Evolutionary conservation across 2,329 filamentous ascomycete genomes (phyloP).

Genomic region (Raffaelea ambrosiae): DNA sequence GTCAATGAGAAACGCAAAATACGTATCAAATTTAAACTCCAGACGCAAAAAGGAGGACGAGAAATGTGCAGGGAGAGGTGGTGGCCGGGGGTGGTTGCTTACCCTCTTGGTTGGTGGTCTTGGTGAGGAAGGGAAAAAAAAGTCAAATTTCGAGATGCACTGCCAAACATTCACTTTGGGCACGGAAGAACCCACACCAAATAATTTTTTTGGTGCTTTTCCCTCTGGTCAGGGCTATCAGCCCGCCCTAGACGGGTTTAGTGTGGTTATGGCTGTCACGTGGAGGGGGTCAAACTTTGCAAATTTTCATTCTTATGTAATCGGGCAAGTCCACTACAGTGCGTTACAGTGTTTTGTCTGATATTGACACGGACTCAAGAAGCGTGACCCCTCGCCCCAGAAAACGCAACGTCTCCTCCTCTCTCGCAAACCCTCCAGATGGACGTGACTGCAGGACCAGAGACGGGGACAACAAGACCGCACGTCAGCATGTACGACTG

Average conservation of each 20-base stretch:
- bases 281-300: too few relatives aligned
- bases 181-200: conserved; percentile 10
- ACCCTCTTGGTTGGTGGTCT: conserved; percentile 11
- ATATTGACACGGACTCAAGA: too few relatives aligned
- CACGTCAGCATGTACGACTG: too few relatives aligned
- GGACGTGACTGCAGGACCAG: too few relatives aligned
- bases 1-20: background rate
- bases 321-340: too few relatives aligned
- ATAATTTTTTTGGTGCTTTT: conserved; percentile 10
- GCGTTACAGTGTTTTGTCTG: too few relatives aligned
- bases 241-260: conserved; percentile 10
- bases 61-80: background rate
- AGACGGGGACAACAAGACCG: too few relatives aligned
- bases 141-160: conserved; percentile 11
- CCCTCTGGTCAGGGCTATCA: conserved; percentile 9
- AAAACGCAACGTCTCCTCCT: too few relatives aligned
- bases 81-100: conserved; percentile 6
- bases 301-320: too few relatives aligned
- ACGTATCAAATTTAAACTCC: background rate
- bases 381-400: too few relatives aligned
- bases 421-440: too few relatives aligned
- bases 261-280: background rate
- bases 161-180: conserved; percentile 6
- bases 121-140: conserved; percentile 7
- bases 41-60: background rate